These are phyloP conservation scores for Platismatia glauca DNA, from an alignment of 495 filamentous ascomycete genomes.

Conservation along the genomic window DNA sequence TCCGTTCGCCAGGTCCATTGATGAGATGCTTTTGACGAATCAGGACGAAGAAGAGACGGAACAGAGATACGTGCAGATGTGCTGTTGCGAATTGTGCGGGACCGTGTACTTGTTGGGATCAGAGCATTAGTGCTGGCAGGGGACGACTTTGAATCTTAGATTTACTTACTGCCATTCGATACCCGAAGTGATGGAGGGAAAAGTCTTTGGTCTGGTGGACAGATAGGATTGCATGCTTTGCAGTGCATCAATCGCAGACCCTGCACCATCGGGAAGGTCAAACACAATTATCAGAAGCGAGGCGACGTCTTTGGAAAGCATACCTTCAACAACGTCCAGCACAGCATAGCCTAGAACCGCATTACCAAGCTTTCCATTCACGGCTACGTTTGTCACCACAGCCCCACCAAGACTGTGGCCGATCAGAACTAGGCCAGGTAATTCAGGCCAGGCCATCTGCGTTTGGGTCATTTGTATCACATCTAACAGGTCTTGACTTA, in stretches of 20 bases:
- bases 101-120: conserved; percentile 47
- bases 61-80: conserved; percentile 76
- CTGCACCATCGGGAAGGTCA: conserved; percentile 25
- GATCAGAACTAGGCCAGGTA: conserved; percentile 72
- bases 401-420: conserved; percentile 97
- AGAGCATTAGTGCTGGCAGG: conserved; percentile 6
- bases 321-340: conserved; percentile 79
- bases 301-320: conserved; percentile 34
- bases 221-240: conserved; percentile 91
- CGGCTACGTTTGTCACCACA: conserved; percentile 79
- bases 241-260: conserved; percentile 81
- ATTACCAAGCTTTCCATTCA: conserved; percentile 51
- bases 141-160: conserved; percentile 5
- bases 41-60: conserved; percentile 62
- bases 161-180: conserved; percentile 82
- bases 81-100: conserved; percentile 78
- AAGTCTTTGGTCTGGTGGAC: conserved; percentile 68
- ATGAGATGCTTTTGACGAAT: conserved; percentile 33
- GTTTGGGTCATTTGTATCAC: conserved; percentile 56
- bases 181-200: conserved; percentile 62
- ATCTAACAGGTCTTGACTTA: conserved; percentile 63
- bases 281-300: neutral
- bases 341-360: conserved; percentile 79
- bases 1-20: conserved; percentile 82
- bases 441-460: conserved; percentile 57